Evolutionary conservation across 2,329 filamentous ascomycete genomes (phyloP).

Genomic region (Diaporthe sp.): DNA sequence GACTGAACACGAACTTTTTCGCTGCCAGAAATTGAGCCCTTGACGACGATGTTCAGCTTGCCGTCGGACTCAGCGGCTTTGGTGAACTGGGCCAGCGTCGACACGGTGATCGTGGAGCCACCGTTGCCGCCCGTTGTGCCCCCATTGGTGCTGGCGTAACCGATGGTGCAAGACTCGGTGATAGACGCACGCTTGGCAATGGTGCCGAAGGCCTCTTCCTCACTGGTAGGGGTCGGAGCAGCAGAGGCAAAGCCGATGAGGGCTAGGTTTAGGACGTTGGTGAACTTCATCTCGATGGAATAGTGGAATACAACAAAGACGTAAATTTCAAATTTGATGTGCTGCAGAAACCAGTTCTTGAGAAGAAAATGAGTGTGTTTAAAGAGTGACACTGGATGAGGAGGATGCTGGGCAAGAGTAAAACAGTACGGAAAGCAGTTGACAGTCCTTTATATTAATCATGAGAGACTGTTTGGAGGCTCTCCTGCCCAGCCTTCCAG

Average conservation of each 20-base stretch:
- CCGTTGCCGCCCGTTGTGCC: slow-evolving; percentile 64
- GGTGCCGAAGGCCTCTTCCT: slow-evolving; percentile 35
- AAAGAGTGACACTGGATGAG: background rate
- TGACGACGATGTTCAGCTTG: slow-evolving; percentile 52
- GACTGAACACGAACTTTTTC: slow-evolving; percentile 57
- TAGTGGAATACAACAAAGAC: background rate
- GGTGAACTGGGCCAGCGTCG: slow-evolving; percentile 60
- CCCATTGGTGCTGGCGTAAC: slow-evolving; percentile 63
- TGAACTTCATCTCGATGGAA: background rate
- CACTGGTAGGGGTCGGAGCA: slow-evolving; percentile 42
- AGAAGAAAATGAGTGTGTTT: background rate
- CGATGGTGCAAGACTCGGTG: slow-evolving; percentile 49
- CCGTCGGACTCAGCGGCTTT: slow-evolving; percentile 59
- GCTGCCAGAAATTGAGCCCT: slow-evolving; percentile 54
- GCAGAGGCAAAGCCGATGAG: slow-evolving; percentile 10
- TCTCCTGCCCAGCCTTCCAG: background rate
- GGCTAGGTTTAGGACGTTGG: background rate
- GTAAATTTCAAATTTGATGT: background rate
- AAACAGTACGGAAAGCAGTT: background rate
- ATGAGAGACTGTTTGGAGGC: background rate
- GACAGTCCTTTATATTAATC: background rate
- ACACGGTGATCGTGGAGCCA: slow-evolving; percentile 62
- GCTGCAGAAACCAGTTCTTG: slow-evolving; percentile 1
- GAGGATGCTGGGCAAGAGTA: background rate
- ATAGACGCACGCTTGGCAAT: slow-evolving; percentile 44